These are phyloP conservation scores for Tuber melanosporum DNA, from an alignment of 495 filamentous ascomycete genomes.

Conservation along the genomic window DNA sequence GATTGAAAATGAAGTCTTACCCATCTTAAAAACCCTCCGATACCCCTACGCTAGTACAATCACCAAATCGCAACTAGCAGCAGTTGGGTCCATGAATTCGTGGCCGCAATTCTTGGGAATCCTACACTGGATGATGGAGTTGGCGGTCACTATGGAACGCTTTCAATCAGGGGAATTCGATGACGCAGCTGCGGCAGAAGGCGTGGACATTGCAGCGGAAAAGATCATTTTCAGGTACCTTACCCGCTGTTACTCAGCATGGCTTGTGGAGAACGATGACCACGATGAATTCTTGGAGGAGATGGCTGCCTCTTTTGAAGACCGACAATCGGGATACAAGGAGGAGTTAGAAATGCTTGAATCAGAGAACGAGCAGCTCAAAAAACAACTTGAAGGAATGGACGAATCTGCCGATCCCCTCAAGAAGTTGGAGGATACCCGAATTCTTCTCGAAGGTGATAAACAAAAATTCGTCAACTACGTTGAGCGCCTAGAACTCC, in stretches of 20 bases:
- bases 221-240: conserved; percentile 91
- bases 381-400: conserved; percentile 79
- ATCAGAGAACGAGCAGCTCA: conserved; percentile 67
- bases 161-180: conserved; percentile 72
- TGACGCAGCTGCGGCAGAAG: conserved; percentile 64
- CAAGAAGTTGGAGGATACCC: conserved; percentile 71
- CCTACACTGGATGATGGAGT: conserved; percentile 98
- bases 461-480: conserved; percentile 88
- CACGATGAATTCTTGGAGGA: conserved; percentile 73
- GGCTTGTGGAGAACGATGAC: conserved; percentile 81
- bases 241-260: conserved; percentile 80
- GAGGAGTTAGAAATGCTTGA: conserved; percentile 78
- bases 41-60: conserved; percentile 93
- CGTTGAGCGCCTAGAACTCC: conserved; percentile 77
- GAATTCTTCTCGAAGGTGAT: conserved; percentile 82
- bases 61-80: conserved; percentile 86
- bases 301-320: conserved; percentile 87
- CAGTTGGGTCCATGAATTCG: conserved; percentile 81
- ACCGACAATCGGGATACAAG: conserved; percentile 67
- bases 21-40: conserved; percentile 80
- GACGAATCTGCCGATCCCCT: conserved; percentile 77
- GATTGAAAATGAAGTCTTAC: conserved; percentile 88
- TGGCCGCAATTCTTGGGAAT: conserved; percentile 91
- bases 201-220: conserved; percentile 78
- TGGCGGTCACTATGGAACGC: conserved; percentile 81